Conservation (phyloP, 2,329 filamentous ascomycete genomes). For the Aspergillus ochraceus region DNA sequence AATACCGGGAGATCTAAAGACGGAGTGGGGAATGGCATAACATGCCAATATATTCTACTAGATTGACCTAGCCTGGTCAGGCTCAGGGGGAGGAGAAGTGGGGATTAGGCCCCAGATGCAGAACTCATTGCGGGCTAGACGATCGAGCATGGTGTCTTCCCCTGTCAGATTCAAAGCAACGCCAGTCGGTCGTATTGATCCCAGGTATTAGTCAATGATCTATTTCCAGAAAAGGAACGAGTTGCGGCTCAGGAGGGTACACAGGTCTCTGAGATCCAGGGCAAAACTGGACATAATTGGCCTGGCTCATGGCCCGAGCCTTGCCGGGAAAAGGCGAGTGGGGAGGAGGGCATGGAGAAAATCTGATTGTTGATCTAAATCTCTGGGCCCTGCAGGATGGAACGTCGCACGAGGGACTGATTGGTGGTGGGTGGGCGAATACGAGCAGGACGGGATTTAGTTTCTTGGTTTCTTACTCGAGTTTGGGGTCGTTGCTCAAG, state of each 20-base stretch:
- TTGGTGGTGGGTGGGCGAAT: conserved; percentile 1
- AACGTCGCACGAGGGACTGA: not conserved
- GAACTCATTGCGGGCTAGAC: no score
- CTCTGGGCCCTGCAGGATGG: not conserved
- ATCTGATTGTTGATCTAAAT: conserved; percentile 1
- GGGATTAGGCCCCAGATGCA: no score
- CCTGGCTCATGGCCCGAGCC: not conserved
- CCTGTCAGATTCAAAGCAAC: not conserved
- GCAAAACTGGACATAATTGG: not conserved
- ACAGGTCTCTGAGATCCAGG: not conserved
- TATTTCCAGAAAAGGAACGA: not conserved
- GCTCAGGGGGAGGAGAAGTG: not conserved
- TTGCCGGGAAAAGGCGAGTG: not conserved
- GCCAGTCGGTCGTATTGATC: not conserved
- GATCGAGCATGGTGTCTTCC: not conserved
- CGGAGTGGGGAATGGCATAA: no score
- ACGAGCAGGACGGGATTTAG: not conserved
- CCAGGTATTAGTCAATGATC: not conserved
- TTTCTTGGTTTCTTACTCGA: not conserved
- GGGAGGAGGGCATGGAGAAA: not conserved
- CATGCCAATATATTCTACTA: no score
- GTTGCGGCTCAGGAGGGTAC: not conserved
- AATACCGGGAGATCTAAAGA: no score
- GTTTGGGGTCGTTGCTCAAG: not conserved
- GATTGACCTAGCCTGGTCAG: not conserved